These are phyloP conservation scores for Colletotrichum tropicicola DNA, from an alignment of 2,329 filamentous ascomycete species.

Conservation along the genomic window DNA sequence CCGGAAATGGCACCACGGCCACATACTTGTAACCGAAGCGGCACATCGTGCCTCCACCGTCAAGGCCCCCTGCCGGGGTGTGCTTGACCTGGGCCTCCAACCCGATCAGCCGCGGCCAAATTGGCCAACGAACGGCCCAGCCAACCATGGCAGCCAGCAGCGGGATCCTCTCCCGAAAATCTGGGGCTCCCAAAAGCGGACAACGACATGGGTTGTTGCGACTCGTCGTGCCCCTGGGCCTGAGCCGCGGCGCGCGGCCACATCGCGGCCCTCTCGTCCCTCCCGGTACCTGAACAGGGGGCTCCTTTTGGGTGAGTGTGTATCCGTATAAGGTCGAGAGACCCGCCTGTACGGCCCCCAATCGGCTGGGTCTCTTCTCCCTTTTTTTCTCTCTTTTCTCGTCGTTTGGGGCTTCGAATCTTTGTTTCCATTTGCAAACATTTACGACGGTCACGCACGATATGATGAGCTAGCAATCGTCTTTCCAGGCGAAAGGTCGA, in stretches of 20 bases:
- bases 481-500: not conserved
- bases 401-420: not conserved
- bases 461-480: not conserved
- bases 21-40: constrained; percentile 10
- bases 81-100: not conserved
- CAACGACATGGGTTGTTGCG: constrained; percentile 5
- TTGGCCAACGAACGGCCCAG: not conserved
- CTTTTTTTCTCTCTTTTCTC: not conserved
- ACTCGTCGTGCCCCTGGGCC: constrained; percentile 13
- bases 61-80: not conserved
- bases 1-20: not conserved
- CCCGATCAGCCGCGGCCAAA: constrained; percentile 11
- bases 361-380: not conserved
- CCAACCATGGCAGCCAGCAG: not conserved
- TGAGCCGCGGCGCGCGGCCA: not conserved
- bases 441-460: not conserved
- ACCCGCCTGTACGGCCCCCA: constrained; percentile 9
- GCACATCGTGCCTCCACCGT: not conserved
- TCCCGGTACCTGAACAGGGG: not conserved
- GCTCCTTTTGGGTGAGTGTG: not conserved
- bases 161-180: constrained; percentile 14
- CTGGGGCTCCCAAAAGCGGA: not conserved
- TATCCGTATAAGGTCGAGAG: constrained; percentile 7
- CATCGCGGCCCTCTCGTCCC: not conserved
- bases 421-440: not conserved